A percentile compares a stretch with the other conserved stretches of the same genome.
phyloP scores from a whole-genome alignment of 2,329 filamentous ascomycete species.

The Sporothrix brasiliensis region DNA sequence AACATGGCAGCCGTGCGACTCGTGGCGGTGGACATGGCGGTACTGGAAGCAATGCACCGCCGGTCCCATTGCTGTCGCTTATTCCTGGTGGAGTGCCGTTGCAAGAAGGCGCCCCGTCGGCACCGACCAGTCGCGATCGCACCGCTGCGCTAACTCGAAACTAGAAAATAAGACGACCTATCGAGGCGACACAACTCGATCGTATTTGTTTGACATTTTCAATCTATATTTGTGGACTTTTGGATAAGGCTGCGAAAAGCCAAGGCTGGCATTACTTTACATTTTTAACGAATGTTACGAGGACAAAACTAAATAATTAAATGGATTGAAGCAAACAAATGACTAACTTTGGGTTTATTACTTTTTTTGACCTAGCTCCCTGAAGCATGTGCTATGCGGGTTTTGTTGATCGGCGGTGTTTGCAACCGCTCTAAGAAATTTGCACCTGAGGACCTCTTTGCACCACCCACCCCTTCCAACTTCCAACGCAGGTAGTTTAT shows the following conservation, averaged over 20 bases:
- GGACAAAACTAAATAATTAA: background rate
- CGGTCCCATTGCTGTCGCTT: constrained; percentile 29
- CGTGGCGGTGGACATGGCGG: background rate
- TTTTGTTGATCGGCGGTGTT: background rate
- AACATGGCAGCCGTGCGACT: constrained; percentile 14
- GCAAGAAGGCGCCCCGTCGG: constrained; percentile 21
- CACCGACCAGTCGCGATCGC: background rate
- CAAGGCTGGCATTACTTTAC: background rate
- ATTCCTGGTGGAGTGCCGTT: constrained; percentile 26
- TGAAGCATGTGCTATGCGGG: background rate
- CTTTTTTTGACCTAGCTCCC: background rate
- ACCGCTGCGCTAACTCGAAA: background rate
- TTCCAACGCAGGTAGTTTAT: constrained; percentile 51
- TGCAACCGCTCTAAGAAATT: background rate
- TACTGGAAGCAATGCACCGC: constrained; percentile 23
- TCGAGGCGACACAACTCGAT: background rate
- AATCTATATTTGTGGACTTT: background rate
- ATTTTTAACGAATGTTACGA: constrained; percentile 14
- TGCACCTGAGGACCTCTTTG: no score
- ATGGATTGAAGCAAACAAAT: background rate
- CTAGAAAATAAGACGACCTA: background rate
- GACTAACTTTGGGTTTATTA: background rate
- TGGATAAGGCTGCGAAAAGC: background rate
- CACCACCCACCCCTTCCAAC: background rate
- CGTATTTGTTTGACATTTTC: background rate